Evolutionary conservation across 495 filamentous ascomycete species (phyloP).

Genomic region (Hypoxylon fragiforme): DNA sequence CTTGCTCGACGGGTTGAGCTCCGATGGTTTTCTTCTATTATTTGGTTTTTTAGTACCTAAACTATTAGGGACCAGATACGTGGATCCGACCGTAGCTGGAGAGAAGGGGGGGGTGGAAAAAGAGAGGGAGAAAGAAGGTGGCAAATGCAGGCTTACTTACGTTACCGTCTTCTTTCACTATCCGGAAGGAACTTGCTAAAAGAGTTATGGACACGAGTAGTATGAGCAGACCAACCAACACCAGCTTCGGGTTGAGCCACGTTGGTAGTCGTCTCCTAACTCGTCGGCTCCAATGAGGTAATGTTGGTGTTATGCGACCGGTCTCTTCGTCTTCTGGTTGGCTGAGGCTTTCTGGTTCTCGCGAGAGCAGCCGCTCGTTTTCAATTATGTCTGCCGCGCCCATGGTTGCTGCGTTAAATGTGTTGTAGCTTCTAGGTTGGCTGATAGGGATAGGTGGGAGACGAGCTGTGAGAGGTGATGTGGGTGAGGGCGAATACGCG

Average conservation of each 20-base stretch:
- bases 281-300: slow-evolving; percentile 38
- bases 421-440: slow-evolving; percentile 42
- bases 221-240: slow-evolving; percentile 32
- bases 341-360: slow-evolving; percentile 49
- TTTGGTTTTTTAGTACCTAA: too few relatives aligned
- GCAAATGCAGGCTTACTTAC: slow-evolving; percentile 33
- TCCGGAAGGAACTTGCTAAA: slow-evolving; percentile 24
- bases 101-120: too few relatives aligned
- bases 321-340: slow-evolving; percentile 28
- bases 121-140: background rate
- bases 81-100: background rate
- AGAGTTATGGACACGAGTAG: slow-evolving; percentile 38
- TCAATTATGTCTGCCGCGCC: slow-evolving; percentile 38
- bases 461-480: slow-evolving; percentile 32
- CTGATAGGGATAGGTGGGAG: slow-evolving; percentile 10
- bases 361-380: slow-evolving; percentile 38
- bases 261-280: slow-evolving; percentile 34
- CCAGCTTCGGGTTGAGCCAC: slow-evolving; percentile 31
- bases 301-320: too few relatives aligned
- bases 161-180: slow-evolving; percentile 16
- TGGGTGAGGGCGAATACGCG: slow-evolving; percentile 49
- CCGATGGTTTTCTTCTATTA: slow-evolving; percentile 24
- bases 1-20: slow-evolving; percentile 9
- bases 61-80: too few relatives aligned
- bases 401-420: slow-evolving; percentile 46